Percentiles rank a stretch among this genome's conserved stretches.
Evolutionary conservation across 495 filamentous ascomycete genomes (phyloP).

Genomic region (Penicillium macrosclerotiorum): DNA sequence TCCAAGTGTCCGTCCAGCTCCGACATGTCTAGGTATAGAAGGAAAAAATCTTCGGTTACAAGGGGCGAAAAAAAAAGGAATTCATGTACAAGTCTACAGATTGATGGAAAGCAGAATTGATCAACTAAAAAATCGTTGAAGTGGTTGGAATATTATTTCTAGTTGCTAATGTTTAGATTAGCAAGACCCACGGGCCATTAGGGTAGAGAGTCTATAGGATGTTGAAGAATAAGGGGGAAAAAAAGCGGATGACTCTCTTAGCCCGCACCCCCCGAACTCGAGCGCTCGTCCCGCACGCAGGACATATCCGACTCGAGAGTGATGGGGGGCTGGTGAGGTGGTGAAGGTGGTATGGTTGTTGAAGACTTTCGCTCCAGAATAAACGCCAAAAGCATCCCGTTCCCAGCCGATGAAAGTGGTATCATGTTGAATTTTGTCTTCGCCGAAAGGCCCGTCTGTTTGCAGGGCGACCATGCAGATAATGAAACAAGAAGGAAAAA

Average conservation of each 20-base stretch:
- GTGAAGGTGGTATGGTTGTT: constrained; percentile 32
- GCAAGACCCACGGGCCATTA: constrained; percentile 29
- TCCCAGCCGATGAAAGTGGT: constrained; percentile 51
- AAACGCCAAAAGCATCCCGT: constrained; percentile 49
- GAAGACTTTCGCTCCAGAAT: constrained; percentile 45
- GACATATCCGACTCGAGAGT: neutral
- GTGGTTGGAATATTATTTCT: constrained; percentile 34
- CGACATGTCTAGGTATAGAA: neutral
- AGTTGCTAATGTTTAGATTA: constrained; percentile 50
- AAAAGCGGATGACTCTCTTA: constrained; percentile 2
- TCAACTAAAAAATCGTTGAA: constrained; percentile 3
- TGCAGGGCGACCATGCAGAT: constrained; percentile 42
- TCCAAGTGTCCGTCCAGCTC: no score
- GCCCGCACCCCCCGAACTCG: constrained; percentile 8
- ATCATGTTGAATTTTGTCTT: constrained; percentile 57
- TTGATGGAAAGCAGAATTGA: neutral
- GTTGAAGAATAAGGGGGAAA: constrained; percentile 6
- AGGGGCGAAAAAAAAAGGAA: no score
- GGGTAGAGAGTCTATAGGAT: neutral
- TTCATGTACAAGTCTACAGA: neutral
- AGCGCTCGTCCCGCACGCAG: neutral
- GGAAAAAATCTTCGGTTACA: neutral
- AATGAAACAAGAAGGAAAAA: constrained; percentile 34
- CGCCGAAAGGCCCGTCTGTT: constrained; percentile 40
- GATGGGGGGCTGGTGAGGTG: constrained; percentile 13